These are phyloP conservation scores for Arctium lappa DNA, from an alignment of 129 eudicot species.

Conservation along the genomic window DNA sequence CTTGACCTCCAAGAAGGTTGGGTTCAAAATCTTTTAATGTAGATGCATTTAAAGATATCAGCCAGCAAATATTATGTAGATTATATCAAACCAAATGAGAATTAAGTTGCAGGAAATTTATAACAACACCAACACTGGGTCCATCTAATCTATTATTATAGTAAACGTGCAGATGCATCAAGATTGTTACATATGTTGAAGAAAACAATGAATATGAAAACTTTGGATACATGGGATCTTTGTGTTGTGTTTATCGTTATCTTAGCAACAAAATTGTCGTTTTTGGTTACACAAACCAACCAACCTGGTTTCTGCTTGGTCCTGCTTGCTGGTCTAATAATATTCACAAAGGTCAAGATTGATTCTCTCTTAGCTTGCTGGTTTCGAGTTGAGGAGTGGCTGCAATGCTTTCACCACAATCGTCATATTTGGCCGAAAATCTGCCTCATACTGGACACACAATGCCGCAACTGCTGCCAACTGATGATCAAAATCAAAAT, in stretches of 20 bases:
- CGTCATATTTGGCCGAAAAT: conserved; percentile 84
- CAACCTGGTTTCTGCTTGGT: neutral
- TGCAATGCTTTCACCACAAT: conserved; percentile 88
- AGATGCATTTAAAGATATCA: too few relatives aligned
- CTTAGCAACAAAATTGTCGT: neutral
- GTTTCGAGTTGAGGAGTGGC: conserved; percentile 71
- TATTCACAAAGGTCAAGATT: conserved; percentile 32
- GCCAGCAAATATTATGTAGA: neutral
- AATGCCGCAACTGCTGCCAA: conserved; percentile 94
- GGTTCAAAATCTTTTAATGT: neutral
- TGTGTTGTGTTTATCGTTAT: neutral
- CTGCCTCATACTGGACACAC: conserved; percentile 92
- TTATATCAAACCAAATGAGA: neutral
- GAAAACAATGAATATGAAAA: neutral
- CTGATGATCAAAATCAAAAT: conserved; percentile 30
- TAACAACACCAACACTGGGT: neutral
- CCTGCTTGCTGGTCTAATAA: conserved; percentile 9
- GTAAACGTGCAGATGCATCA: neutral
- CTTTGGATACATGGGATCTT: conserved; percentile 4
- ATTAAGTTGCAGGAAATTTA: neutral
- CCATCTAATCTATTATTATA: conserved; percentile 6
- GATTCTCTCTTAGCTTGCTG: conserved; percentile 42
- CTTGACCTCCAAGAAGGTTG: too few relatives aligned
- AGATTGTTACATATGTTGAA: conserved; percentile 11
- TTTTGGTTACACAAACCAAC: conserved; percentile 13